Evolutionary conservation across 306 rosid species (phyloP).

Genomic region (Vigna unguiculata): DNA sequence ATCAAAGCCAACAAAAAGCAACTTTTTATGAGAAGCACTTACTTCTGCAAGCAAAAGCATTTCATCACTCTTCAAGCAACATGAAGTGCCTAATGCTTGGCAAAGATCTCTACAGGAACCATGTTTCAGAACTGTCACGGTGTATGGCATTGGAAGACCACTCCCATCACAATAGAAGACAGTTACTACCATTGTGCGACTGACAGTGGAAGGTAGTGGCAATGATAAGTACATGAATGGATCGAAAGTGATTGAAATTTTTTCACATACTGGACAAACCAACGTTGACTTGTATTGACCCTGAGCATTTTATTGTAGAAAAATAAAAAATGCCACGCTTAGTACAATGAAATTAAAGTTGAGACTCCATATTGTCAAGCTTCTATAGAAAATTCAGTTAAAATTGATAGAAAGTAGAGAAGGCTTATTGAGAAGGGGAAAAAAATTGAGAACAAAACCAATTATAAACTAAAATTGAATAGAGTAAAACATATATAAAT

Average conservation of each 20-base stretch:
- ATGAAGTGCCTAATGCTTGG: constrained; percentile 66
- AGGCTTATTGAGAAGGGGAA: constrained; percentile 9
- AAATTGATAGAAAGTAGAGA: constrained; percentile 17
- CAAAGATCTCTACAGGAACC: constrained; percentile 80
- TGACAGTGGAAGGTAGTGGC: constrained; percentile 93
- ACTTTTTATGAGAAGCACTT: constrained; percentile 41
- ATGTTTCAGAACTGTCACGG: constrained; percentile 73
- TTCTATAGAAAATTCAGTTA: constrained; percentile 22
- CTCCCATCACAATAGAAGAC: constrained; percentile 86
- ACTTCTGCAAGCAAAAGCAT: constrained; percentile 95
- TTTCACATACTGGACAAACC: constrained; percentile 91
- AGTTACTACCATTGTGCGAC: constrained; percentile 80
- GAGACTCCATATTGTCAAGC: constrained; percentile 41
- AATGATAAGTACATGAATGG: constrained; percentile 98
- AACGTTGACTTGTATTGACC: constrained; percentile 98
- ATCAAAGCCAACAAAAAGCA: constrained; percentile 25
- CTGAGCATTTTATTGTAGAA: constrained; percentile 57
- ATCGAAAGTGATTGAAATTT: constrained; percentile 96
- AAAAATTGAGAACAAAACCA: neutral
- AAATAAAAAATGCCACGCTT: constrained; percentile 24
- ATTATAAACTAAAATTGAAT: neutral
- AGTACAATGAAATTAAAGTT: constrained; percentile 21
- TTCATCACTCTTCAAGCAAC: constrained; percentile 94
- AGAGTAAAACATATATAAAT: constrained; percentile 9
- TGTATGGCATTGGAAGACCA: constrained; percentile 91